Base-by-base conservation (phyloP, 371 early-diverging fungal genomes). In the Sporodiniella umbellata region DNA sequence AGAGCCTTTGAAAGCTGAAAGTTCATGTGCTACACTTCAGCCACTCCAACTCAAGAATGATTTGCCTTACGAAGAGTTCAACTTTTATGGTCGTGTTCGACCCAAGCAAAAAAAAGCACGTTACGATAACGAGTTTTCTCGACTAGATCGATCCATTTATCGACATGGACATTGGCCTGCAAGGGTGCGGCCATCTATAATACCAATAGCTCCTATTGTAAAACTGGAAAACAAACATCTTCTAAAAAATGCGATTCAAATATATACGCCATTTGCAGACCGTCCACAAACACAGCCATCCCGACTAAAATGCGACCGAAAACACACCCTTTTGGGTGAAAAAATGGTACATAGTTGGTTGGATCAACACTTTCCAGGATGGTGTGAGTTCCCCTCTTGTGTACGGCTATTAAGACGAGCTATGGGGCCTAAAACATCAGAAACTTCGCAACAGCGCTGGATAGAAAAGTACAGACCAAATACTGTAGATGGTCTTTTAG, bases 381-480 rank as follows among this genome's bases (percentile, higher is more conserved):
- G 61, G 61, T 39, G 47, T 5, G 10, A 25, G 0, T 61, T 40
- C 21, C 25, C 56, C 5, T 52, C 61, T 7, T 61, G 61, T 28
- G 33, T 39, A 14, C 17, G 42, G n/a, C 22, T 5, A 18, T 18
- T 47, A 15, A 31, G 33, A 33, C 30, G 7, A 15, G 23, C 12
- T 19, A 18, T 21, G 24, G 22, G 21, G 2, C 19, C 26, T 1
- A 8, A 25, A 26, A 19, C 3, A 22, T 18, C 30, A 33, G 10
- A 33, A 12, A 11, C 18, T 33, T 42, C 11, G 35, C 43, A 6
- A 38, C 42, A 22, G 31, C 7, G 31, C 12, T 74, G 75, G 75
- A 54, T 33, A 8, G 75, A 74, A 12, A 62, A 58, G 22, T 70
- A 74, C 46, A 54, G 66, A 37, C 75, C 75, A 3, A 42, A 35